Percentiles rank a stretch among this genome's conserved stretches.
Evolutionary conservation across 352 stramenopile genomes (phyloP).

Genomic region (Labyrinthula sp.): DNA sequence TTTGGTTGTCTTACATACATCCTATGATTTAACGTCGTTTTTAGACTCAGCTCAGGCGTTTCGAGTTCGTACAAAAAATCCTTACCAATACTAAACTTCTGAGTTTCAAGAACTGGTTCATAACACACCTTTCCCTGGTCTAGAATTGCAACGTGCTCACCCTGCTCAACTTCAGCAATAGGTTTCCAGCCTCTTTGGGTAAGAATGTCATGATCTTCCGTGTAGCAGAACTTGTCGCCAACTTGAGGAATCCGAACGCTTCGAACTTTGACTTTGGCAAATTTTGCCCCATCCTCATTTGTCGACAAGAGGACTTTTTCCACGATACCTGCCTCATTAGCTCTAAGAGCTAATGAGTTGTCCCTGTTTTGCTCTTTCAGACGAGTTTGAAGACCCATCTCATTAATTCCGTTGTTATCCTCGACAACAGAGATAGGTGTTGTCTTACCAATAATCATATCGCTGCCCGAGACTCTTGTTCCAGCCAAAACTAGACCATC

Average conservation of each 20-base stretch:
- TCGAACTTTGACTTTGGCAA: conserved; percentile 56
- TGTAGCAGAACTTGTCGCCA: conserved; percentile 94
- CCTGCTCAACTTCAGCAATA: conserved; percentile 2
- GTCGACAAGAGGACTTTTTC: conserved; percentile 97
- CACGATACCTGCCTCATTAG: conserved; percentile 94
- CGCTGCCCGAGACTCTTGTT: conserved; percentile 81
- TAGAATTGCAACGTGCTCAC: too few relatives aligned
- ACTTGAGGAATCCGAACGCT: conserved; percentile 96
- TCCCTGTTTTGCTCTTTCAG: conserved; percentile 83
- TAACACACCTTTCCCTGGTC: too few relatives aligned
- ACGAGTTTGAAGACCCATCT: too few relatives aligned
- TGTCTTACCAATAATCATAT: conserved; percentile 98
- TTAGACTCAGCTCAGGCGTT: too few relatives aligned
- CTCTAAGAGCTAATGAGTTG: conserved; percentile 79
- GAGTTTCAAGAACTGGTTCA: too few relatives aligned
- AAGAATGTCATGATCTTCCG: conserved; percentile 42
- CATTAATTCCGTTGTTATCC: conserved; percentile 32
- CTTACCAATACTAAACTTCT: too few relatives aligned
- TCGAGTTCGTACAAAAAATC: too few relatives aligned
- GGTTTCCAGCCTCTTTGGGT: conserved; percentile 1
- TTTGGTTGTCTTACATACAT: too few relatives aligned
- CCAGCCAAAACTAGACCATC: conserved; percentile 87
- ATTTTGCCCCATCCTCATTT: conserved; percentile 83
- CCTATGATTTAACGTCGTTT: too few relatives aligned
- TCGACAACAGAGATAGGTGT: conserved; percentile 49